Evolutionary conservation across 2,329 filamentous ascomycete genomes (phyloP), one percentile per base, ranked within the genome.

Genomic region (Dryadomyces sulphureus): DNA sequence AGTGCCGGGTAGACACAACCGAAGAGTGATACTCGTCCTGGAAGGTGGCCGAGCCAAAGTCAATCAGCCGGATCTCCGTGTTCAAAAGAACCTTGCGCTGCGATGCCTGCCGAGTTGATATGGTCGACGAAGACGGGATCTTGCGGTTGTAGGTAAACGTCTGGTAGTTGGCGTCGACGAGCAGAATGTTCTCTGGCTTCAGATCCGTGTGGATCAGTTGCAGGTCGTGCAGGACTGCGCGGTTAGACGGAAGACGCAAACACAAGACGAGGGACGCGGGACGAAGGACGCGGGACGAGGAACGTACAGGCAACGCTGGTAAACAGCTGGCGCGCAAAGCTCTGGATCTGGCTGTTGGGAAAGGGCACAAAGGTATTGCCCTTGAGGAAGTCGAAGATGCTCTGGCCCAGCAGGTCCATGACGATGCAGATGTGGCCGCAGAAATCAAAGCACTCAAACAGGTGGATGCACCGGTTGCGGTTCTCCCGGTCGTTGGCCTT

Each of bases 371-470:
- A 98, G 53, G 78, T 76, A 59, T 96, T 96, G 57, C 82, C 81
- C 67, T 98, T 98, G 41, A 98, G 72, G 56, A 98, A 98, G 65
- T 98, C 92, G 60, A 98, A 98, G 45, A 98, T 90, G 56, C 90
- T 96, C 59, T 95, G 90, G 41, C 90, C 90, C 27, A 96, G 75
- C 4, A 81, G 64, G 53, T 81, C 77, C 76, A 79, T 81, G 46
- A 81, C 77, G 49, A 81, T 81, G 70, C 92, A 98, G 54, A 98
- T 96, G 60, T 98, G 92, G 48, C 93, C 92, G 41, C 89, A 78
- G 66, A 86, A 98, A 64, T 98, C 92, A 65, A 98, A 98, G 62
- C 88, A 95, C 57, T 98, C 92, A 36, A 89, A 79, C 36, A 98
- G 70, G 61, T 98, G 92, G 53, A 98, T 98, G 65, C 92, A 98